Percentiles rank a stretch among this genome's conserved stretches.
Conservation (phyloP, 1,284 basidiomycete genomes). For the Stygiomarasmius scandens region DNA sequence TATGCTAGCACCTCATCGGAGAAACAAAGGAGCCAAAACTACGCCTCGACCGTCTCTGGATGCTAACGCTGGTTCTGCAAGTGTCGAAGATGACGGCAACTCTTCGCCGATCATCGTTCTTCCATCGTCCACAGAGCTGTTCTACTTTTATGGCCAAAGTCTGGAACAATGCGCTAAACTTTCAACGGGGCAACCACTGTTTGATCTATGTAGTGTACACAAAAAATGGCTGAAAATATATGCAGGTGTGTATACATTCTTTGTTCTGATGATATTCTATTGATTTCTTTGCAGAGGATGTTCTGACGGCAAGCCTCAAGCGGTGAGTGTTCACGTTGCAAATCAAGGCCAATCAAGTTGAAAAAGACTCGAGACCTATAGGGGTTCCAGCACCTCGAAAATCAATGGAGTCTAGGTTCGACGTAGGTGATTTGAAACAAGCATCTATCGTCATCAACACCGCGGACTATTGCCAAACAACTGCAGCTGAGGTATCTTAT, state of each 20-base stretch:
- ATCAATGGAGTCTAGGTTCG: slow-evolving; percentile 79
- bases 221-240: slow-evolving; percentile 95
- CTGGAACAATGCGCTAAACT: slow-evolving; percentile 91
- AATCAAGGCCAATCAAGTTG: too few species aligned
- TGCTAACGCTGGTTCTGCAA: slow-evolving; percentile 37
- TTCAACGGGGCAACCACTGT: slow-evolving; percentile 80
- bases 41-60: slow-evolving; percentile 70
- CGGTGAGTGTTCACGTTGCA: slow-evolving; percentile 30
- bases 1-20: slow-evolving; percentile 82
- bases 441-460: slow-evolving; percentile 92
- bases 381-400: slow-evolving; percentile 50
- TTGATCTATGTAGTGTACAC: slow-evolving; percentile 79
- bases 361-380: slow-evolving; percentile 22
- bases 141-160: slow-evolving; percentile 96
- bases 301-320: slow-evolving; percentile 75
- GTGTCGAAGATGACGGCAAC: slow-evolving; percentile 46
- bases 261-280: slow-evolving; percentile 2
- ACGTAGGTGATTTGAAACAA: slow-evolving; percentile 74
- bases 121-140: slow-evolving; percentile 93
- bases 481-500: slow-evolving; percentile 69
- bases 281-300: slow-evolving; percentile 64
- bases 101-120: slow-evolving; percentile 69
- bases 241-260: slow-evolving; percentile 65
- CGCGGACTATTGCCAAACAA: slow-evolving; percentile 95
- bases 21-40: slow-evolving; percentile 45